Evolutionary conservation across 768 basidiomycete species (phyloP).

Genomic region (Pholiota conissans): DNA sequence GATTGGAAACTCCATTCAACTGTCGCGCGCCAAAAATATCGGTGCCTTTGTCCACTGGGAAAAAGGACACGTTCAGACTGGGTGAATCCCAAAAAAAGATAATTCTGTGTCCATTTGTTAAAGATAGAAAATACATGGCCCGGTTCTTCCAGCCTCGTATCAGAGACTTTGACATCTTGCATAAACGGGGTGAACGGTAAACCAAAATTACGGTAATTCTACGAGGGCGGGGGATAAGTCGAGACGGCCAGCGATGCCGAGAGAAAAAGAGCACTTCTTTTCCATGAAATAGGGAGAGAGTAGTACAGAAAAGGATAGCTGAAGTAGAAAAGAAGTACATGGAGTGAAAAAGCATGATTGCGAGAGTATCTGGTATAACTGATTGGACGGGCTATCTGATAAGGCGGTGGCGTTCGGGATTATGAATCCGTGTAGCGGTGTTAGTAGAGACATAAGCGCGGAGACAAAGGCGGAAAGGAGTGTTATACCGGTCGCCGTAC

Average conservation of each 20-base stretch:
- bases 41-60: slow-evolving; percentile 7
- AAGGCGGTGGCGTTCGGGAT: slow-evolving; percentile 9
- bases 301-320: background rate
- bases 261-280: slow-evolving; percentile 10
- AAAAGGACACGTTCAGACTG: slow-evolving; percentile 11
- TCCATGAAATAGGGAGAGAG: slow-evolving; percentile 5
- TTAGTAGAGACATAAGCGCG: background rate
- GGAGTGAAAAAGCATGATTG: background rate
- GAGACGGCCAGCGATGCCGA: slow-evolving; percentile 20
- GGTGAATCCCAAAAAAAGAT: background rate
- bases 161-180: background rate
- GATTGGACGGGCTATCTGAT: slow-evolving; percentile 18
- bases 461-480: background rate
- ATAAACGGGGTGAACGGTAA: slow-evolving; percentile 9
- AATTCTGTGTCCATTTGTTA: background rate
- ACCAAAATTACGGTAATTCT: slow-evolving; percentile 17
- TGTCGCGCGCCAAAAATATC: background rate
- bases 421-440: background rate
- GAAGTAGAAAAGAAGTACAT: background rate
- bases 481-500: slow-evolving; percentile 44
- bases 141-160: background rate
- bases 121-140: background rate
- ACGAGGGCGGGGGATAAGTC: slow-evolving; percentile 10
- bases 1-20: background rate
- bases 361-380: background rate